Conservation (phyloP, 2,329 filamentous ascomycete species). For the Ophiostoma ulmi region DNA sequence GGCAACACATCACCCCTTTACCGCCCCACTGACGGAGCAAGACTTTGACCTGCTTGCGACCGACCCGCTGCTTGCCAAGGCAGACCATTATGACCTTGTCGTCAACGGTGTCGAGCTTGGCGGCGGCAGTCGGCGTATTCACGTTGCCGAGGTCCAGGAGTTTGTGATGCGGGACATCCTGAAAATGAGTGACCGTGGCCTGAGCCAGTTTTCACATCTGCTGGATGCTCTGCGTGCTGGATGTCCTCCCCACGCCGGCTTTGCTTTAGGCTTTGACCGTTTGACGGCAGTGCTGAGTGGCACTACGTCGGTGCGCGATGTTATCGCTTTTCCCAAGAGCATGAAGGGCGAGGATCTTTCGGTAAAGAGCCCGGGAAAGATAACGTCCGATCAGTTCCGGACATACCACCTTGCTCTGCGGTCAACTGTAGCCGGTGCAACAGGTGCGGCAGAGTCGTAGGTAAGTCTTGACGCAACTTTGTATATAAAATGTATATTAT, state of each 20-base stretch:
- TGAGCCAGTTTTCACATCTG: slow-evolving; percentile 80
- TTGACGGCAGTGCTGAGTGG: slow-evolving; percentile 74
- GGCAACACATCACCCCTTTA: slow-evolving; percentile 94
- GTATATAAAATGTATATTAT: slow-evolving; percentile 1
- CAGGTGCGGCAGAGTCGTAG: not conserved
- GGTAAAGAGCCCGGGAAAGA: slow-evolving; percentile 67
- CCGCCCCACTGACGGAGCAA: slow-evolving; percentile 65
- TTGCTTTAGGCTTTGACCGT: slow-evolving; percentile 88
- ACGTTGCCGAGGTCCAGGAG: slow-evolving; percentile 75
- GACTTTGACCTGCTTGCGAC: slow-evolving; percentile 72
- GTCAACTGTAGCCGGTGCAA: not conserved
- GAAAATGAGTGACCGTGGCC: slow-evolving; percentile 64
- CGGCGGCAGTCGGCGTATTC: slow-evolving; percentile 88
- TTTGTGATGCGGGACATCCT: slow-evolving; percentile 80
- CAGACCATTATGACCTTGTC: slow-evolving; percentile 92
- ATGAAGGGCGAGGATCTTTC: slow-evolving; percentile 82
- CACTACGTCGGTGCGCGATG: slow-evolving; percentile 74
- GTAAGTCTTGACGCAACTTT: not conserved
- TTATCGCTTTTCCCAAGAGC: slow-evolving; percentile 95
- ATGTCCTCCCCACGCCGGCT: slow-evolving; percentile 90
- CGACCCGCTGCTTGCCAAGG: slow-evolving; percentile 66
- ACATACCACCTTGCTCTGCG: slow-evolving; percentile 42
- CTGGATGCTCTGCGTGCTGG: slow-evolving; percentile 76
- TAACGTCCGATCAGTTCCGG: slow-evolving; percentile 54
- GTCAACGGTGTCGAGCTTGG: slow-evolving; percentile 93